Evolutionary conservation across 805 yeast genomes (phyloP), one percentile per base, ranked within the genome.

Genomic region (Saccharomycopsis sp.): DNA sequence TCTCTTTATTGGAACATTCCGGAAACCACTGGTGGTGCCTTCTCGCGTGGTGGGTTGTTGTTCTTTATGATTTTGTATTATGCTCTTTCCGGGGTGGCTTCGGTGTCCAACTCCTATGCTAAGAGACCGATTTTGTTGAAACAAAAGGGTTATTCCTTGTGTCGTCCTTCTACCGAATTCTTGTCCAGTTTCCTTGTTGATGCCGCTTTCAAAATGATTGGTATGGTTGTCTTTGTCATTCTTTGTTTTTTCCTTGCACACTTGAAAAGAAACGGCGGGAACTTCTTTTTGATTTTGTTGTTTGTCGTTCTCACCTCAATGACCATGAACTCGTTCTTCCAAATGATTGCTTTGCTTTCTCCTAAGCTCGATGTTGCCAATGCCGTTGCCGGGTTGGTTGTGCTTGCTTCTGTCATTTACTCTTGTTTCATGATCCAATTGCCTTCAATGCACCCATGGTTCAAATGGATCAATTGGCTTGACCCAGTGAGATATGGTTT

Each of bases 121-220:
- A 64, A 71, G 34, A 67, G 81, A 48, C 71, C 77, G 36, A 74
- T 83, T 48, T 68, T 80, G 20, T 72, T 71, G 51, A 82, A 83
- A 53, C 94, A 83, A 55, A 76, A 77, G 52, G 68, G 70, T 36
- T 83, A 78, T 51, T 76, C 85, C 0, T 68, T 82, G 43, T 84
- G 80, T 55, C 75, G 77, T 44, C 87, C 88, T 2, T 69, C 85
- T 10, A 76, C 84, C 3, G 89, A 81, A 53, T 81, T 85, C 1
- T 50, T 82, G 3, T 78, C 85, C 0, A 63, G 75, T 4, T 63
- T 76, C 34, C 45, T 79, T 3, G 68, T 83, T 3, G 79, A 75
- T 38, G 57, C 82, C 45, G 88, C 89, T 3, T 65, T 74, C 41
- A 80, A 80, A 58, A 46, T 72, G 22, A 48, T 66, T 25, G 63